Evolutionary conservation across 2,329 filamentous ascomycete species (phyloP), one percentile per base, ranked within the genome.

Genomic region (Penicillium nordicum): DNA sequence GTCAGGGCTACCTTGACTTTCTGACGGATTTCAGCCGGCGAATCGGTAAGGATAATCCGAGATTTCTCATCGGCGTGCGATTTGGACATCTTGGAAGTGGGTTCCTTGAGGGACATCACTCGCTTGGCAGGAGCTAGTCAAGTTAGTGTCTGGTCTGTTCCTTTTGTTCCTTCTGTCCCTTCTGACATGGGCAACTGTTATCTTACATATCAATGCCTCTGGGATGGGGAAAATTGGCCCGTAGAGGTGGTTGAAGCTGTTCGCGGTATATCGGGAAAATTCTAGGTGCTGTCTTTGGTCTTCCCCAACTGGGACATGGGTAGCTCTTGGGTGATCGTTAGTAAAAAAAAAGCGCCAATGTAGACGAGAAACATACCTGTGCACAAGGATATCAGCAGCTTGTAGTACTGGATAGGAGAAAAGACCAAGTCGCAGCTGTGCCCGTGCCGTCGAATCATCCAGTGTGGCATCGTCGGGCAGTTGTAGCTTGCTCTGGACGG

Each of bases 401-500:
- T 97, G 92, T 1, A 99, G 83, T 37, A 99, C 92, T 1, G 94
- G 94, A 71, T 99, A 99, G 8, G 92, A 95, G 72, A 97, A 96
- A 4, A 99, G 81, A 16, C 94, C 93, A 5, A 97, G 84, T 72
- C 94, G 95, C 58, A 96, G 81, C 49, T 82, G 80, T 41, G 83
- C 79, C 63, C 84, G 86, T 7, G 81, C 82, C 29, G 65, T 69
- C 14, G 80, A 78, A 40, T 82, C 76, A 50, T 88, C 84, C 5
- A 89, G 73, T 8, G 79, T 81, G 3, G 82, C 79, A 55, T 85
- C 78, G 21, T 87, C 79, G 10, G 82, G 75, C 21, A 92, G 72
- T 21, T 85, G 80, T 18, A 94, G 76, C 73, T 95, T 96, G 73
- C 84, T 90, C 88, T 91, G 41, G 30, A 38, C 3, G 34, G 21